Base-by-base conservation (phyloP, 225 moss, liverwort and hornwort genomes). In the Bryoerythrophyllum caledonicum region DNA sequence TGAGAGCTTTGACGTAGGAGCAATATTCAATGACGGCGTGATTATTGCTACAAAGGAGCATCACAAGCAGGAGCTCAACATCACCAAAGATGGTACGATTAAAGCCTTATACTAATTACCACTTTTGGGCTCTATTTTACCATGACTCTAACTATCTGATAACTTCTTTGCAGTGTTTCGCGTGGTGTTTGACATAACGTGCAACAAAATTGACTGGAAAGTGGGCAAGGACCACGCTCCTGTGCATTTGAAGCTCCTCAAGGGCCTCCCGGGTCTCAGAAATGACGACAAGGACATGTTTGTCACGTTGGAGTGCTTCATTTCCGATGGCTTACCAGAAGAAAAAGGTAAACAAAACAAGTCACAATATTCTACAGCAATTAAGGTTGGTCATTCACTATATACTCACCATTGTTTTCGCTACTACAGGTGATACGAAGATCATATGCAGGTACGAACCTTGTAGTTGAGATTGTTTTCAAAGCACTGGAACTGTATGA, bases 231-330 rank as follows among this genome's bases (percentile, higher is more conserved):
- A 58, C 2, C 34, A 71, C 35, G 23, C 53, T 70, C 82, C 79
- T 4, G 60, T 71, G 30, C 69, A 54, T 38, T 74, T 87, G 79
- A 87, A 82, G 52, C 77, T 87, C 12, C 61, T 82, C 8, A 87
- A 72, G 77, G 87, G 87, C 35, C 62, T 79, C 27, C 82, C 82
- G 3, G 87, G 87, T 6, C 59, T 87, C 23, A 68, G 70, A n/a
- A 79, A 70, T 55, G 74, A 74, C 30, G 87, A 84, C 25, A 79
- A 3, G 30, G 21, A 55, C 25, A 11, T 82, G 26, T 80, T 53
- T 62, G 79, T 82, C 56, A 87, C 84, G 3, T 82, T 87, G 25
- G 87, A 87, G 71, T 87, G 82, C 74, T 84, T 87, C 58, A 71
- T 87, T 67, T 84, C 81, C 24, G 87, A 84, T 25, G 84, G 84